Base-by-base conservation (phyloP, 768 basidiomycete species). In the Leccinum pellstonianum region DNA sequence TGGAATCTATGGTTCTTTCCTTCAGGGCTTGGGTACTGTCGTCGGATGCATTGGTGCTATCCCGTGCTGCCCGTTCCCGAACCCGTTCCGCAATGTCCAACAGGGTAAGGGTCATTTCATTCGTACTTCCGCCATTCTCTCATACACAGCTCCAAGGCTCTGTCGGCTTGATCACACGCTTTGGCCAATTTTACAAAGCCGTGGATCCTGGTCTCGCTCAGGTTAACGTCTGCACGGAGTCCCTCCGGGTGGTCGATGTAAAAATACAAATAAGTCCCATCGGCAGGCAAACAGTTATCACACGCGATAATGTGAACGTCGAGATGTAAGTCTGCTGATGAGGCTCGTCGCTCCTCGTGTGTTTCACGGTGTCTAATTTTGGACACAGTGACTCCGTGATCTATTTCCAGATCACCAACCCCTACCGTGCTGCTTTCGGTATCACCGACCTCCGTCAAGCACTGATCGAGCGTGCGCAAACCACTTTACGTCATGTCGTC, bases 401-500 rank as follows among this genome's bases (percentile, higher is more conserved):
- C 66, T 94, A 93, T 76, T 95, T 90, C 86, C 91, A 93, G 72
- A 91, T 93, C 68, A 82, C 80, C 68, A 92, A 84, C 74, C 94
- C 94, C 0, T 96, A 97, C 78, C 89, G 93, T 54, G 93, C 96
- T 3, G 93, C 93, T 3, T 98, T 94, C 72, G 94, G 93, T 41
- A 95, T 99, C 77, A 81, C 79, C 57, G 93, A 98, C 73, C 84
- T 99, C 27, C 91, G 90, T 55, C 85, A 88, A 64, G 93, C 92
- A 1, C 85, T 93, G 62, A 77, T 86, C 52, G 92, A 93, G 73
- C 87, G 92, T 64, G 87, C 91, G 0, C 91, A 97, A 78, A 98
- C 96, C 3, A 99, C 96, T 15, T 82, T 98, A 21, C 87, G 96
- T n/a, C 94, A 98, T 69, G 95, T 98, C 71, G 94, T 97, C 35